Conservation (phyloP, 73 alveolate species). For the Tetrahymena thermophila region DNA sequence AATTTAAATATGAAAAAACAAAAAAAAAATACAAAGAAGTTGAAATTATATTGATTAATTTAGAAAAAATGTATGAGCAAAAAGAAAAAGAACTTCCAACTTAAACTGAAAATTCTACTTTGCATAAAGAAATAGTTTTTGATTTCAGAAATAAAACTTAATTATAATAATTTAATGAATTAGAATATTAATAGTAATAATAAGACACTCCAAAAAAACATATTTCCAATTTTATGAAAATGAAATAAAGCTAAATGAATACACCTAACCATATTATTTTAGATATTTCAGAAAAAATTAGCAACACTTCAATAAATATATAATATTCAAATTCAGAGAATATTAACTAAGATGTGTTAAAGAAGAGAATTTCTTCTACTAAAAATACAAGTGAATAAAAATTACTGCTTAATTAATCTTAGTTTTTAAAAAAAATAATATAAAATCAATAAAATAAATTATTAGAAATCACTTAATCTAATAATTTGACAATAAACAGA, state of each 20-base stretch:
- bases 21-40: background rate
- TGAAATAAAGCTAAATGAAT: no score
- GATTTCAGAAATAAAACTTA: background rate
- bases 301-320: background rate
- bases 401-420: background rate
- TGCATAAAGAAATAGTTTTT: background rate
- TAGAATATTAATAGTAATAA: background rate
- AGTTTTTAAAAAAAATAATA: no score
- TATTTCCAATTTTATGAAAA: no score
- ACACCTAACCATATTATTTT: no score
- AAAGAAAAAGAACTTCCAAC: no score
- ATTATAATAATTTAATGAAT: no score
- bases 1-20: background rate
- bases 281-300: background rate
- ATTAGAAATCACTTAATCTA: background rate
- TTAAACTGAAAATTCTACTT: background rate
- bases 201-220: background rate
- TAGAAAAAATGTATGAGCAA: background rate
- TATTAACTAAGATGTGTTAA: no score
- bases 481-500: no score
- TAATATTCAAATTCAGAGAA: background rate
- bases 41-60: background rate
- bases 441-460: background rate
- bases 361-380: background rate
- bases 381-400: background rate